Percentiles rank a stretch among this genome's conserved stretches.
Evolutionary conservation across 495 filamentous ascomycete species (phyloP).

Genomic region (Penicillium steckii): DNA sequence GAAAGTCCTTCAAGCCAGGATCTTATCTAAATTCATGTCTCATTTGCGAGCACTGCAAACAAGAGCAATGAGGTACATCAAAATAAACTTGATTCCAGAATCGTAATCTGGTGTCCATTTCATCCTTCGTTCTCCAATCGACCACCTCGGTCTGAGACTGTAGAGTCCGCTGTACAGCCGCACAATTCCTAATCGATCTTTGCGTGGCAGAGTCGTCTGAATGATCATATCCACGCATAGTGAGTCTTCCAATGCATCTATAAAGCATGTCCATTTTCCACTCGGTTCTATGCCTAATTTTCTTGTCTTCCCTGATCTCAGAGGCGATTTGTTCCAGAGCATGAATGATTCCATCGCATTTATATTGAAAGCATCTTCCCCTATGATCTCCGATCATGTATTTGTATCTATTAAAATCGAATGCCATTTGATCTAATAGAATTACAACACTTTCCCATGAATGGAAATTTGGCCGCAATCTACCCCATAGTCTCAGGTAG

Average conservation of each 20-base stretch:
- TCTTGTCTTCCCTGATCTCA: not conserved
- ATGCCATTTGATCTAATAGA: not conserved
- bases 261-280: not conserved
- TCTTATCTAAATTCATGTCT: no score
- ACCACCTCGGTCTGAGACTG: not conserved
- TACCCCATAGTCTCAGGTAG: not conserved
- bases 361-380: not conserved
- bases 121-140: not conserved
- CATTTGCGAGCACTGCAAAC: not conserved
- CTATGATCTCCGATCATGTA: not conserved
- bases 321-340: not conserved
- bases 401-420: not conserved
- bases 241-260: not conserved
- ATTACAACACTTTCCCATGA: not conserved
- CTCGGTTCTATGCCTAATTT: not conserved
- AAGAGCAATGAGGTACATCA: not conserved
- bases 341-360: not conserved
- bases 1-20: no score
- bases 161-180: not conserved
- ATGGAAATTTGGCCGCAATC: not conserved
- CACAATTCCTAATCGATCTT: not conserved
- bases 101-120: not conserved
- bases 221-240: not conserved
- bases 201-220: not conserved
- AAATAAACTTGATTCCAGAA: not conserved